phyloP scores from a whole-genome alignment of 1,139 yeast species.

The Protomyces inouyei region DNA sequence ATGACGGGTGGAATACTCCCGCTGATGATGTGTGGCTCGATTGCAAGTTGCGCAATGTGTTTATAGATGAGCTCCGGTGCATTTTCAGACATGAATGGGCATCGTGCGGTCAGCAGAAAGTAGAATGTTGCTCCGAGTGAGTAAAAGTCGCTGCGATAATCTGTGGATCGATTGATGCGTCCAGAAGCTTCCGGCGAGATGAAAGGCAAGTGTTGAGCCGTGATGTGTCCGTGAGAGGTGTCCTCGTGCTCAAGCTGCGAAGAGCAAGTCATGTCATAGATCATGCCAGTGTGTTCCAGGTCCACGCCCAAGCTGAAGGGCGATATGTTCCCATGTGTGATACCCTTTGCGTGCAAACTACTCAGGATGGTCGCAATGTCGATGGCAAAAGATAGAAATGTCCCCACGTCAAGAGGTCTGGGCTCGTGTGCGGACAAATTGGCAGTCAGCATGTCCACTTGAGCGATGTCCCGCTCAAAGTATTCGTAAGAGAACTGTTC shows the following conservation, averaged over 20 bases:
- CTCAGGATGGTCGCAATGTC: conserved; percentile 4
- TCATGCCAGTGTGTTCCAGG: not conserved
- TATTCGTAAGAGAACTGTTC: conserved; percentile 1
- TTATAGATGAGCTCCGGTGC: conserved; percentile 17
- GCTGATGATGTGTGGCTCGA: conserved; percentile 2
- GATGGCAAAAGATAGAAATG: conserved; percentile 18
- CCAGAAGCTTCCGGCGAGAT: conserved; percentile 26
- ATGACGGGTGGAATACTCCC: conserved; percentile 1
- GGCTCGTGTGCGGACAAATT: not conserved
- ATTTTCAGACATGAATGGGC: conserved; percentile 18
- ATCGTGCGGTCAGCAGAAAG: conserved; percentile 13
- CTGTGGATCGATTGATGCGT: conserved; percentile 21
- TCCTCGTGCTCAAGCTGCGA: conserved; percentile 23
- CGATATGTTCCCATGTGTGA: conserved; percentile 16
- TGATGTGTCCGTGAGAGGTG: conserved; percentile 6
- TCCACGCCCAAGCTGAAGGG: conserved; percentile 13
- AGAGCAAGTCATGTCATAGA: conserved; percentile 7
- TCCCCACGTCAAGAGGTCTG: conserved; percentile 1
- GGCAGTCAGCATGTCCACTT: not conserved
- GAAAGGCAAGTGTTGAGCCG: conserved; percentile 8
- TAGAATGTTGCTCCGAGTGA: conserved; percentile 22
- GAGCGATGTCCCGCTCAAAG: not conserved
- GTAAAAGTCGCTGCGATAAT: conserved; percentile 25
- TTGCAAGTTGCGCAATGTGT: conserved; percentile 18
- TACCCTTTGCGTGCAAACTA: conserved; percentile 6